Evolutionary conservation across 257 asterid species (phyloP).

Genomic region (Plantago elongata): DNA sequence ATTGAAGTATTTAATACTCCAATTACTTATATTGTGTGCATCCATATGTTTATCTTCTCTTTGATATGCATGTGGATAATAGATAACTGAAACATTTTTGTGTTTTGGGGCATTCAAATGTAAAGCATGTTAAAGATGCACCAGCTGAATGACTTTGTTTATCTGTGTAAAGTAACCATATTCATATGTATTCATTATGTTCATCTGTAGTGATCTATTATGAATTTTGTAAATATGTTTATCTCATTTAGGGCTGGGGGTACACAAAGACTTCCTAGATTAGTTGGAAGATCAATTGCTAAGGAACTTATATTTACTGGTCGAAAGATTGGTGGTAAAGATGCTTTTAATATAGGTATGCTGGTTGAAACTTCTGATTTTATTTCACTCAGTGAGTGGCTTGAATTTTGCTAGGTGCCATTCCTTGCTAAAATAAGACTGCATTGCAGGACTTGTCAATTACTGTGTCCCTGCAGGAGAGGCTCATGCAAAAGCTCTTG

Average conservation of each 20-base stretch:
- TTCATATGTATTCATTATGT: slow-evolving; percentile 10
- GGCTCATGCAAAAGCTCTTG: slow-evolving; percentile 79
- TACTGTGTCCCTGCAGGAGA: slow-evolving; percentile 76
- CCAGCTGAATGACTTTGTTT: neutral
- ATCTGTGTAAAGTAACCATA: neutral
- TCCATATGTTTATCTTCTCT: neutral
- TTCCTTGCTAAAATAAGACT: slow-evolving; percentile 3
- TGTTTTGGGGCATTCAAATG: neutral
- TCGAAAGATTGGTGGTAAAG: slow-evolving; percentile 36
- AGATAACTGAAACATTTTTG: neutral
- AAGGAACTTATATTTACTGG: slow-evolving; percentile 77
- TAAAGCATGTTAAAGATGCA: neutral
- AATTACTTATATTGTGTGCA: neutral
- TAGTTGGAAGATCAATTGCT: slow-evolving; percentile 80
- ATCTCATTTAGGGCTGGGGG: slow-evolving; percentile 83
- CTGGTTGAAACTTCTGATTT: slow-evolving; percentile 10
- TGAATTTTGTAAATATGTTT: slow-evolving; percentile 17
- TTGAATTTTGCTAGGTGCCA: slow-evolving; percentile 4
- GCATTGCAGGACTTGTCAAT: slow-evolving; percentile 74
- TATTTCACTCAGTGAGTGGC: slow-evolving; percentile 7
- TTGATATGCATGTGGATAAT: slow-evolving; percentile 8
- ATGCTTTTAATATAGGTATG: slow-evolving; percentile 49
- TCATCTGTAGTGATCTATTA: slow-evolving; percentile 14
- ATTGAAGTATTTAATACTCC: neutral
- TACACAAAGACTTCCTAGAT: slow-evolving; percentile 90